Evolutionary conservation across 805 yeast genomes (phyloP).

Genomic region (Pichia deserticola): DNA sequence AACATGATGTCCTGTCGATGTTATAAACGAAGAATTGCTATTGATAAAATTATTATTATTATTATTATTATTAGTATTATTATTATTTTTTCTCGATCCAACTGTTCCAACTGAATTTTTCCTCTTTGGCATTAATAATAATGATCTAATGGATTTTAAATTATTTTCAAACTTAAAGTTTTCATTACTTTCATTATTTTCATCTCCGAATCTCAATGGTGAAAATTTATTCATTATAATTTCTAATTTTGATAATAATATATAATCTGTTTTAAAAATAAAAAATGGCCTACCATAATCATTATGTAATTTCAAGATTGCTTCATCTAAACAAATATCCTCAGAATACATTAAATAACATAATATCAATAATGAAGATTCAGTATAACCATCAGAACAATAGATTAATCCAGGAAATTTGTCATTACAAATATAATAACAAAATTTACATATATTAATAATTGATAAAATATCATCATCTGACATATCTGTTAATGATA

Average conservation of each 20-base stretch:
- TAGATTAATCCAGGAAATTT: slow-evolving; percentile 48
- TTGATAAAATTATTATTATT: not conserved
- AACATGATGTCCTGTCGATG: slow-evolving; percentile 25
- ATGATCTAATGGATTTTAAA: slow-evolving; percentile 13
- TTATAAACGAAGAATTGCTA: slow-evolving; percentile 14
- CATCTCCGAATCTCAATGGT: slow-evolving; percentile 31
- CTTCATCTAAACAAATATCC: slow-evolving; percentile 53
- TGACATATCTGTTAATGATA: slow-evolving; percentile 65
- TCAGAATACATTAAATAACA: slow-evolving; percentile 67
- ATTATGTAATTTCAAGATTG: slow-evolving; percentile 55
- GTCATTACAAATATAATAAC: slow-evolving; percentile 37
- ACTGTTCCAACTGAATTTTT: slow-evolving; percentile 3
- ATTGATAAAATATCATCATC: slow-evolving; percentile 57
- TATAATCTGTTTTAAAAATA: slow-evolving; percentile 70
- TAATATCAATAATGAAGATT: slow-evolving; percentile 68
- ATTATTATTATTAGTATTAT: not conserved
- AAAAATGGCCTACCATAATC: slow-evolving; percentile 73
- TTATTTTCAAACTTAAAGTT: slow-evolving; percentile 17
- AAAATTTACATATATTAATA: slow-evolving; percentile 60
- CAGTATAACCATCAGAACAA: slow-evolving; percentile 91
- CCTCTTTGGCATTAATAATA: slow-evolving; percentile 15
- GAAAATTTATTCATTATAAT: slow-evolving; percentile 51
- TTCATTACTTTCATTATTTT: not conserved
- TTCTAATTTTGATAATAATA: slow-evolving; percentile 58
- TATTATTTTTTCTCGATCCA: not conserved